phyloP scores from a whole-genome alignment of 768 basidiomycete species.

The Fomitopsis pulvina region DNA sequence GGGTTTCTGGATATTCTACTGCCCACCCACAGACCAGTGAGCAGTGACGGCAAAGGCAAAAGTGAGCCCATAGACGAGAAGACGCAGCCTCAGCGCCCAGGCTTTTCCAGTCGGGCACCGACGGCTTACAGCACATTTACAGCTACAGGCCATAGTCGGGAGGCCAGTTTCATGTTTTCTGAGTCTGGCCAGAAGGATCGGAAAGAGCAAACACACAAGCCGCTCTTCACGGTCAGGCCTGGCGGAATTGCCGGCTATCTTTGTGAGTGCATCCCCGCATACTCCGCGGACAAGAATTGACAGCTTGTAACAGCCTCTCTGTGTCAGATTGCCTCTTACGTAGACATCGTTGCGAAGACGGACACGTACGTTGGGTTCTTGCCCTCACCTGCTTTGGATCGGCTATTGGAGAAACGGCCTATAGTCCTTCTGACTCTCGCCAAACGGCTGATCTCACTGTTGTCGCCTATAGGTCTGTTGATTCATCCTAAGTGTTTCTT shows the following conservation, averaged over 20 bases:
- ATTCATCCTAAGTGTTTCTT: neutral
- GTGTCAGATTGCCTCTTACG: conserved; percentile 89
- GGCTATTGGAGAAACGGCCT: conserved; percentile 87
- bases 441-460: conserved; percentile 89
- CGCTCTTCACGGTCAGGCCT: conserved; percentile 91
- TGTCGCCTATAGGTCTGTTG: conserved; percentile 66
- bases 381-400: conserved; percentile 81
- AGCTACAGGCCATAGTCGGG: conserved; percentile 2
- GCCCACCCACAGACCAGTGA: conserved; percentile 33
- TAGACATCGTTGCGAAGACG: conserved; percentile 95
- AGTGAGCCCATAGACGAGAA: neutral
- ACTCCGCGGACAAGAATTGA: neutral
- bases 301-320: conserved; percentile 57
- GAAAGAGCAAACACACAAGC: conserved; percentile 43
- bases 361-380: conserved; percentile 98
- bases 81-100: neutral
- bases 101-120: neutral
- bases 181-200: too few relatives aligned
- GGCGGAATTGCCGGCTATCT: conserved; percentile 98
- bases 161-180: too few relatives aligned
- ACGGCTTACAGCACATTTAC: neutral
- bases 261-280: conserved; percentile 36
- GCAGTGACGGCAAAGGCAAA: conserved; percentile 2
- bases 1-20: conserved; percentile 91
- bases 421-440: conserved; percentile 94